Base-by-base conservation (phyloP, 176 grass and related monocot genomes). In the Olyra latifolia region DNA sequence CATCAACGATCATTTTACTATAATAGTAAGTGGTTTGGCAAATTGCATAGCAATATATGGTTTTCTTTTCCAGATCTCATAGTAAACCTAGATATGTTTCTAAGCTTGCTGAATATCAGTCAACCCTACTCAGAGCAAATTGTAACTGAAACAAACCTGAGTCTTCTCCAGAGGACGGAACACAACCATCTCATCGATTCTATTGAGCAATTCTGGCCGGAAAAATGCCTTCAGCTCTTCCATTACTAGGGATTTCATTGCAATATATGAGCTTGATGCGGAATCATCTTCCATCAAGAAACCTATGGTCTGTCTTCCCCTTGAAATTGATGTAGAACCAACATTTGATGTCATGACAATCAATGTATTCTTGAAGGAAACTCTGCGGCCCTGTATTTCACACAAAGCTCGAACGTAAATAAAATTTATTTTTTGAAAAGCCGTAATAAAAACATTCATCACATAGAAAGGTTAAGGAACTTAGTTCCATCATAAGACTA, bases 351-450 rank as follows among this genome's bases (percentile, higher is more conserved):
- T 99, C 96, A 99, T 95, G 67, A 95, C 88, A 91, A 99, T 95
- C 84, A 95, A 93, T 52, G 96, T 93, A 47, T 99, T 99, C 42
- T 93, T 99, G 88, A 99, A 99, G n/a, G 96, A 95, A 91, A 99
- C 88, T 70, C 66, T 93, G 25, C 92, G 92, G 45, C 96, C 96
- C 96, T 99, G 81, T 65, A 93, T 15, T 82, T 50, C 22, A 88
- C 46, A 81, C 28, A 78, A 90, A 42, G 44, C 24, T 63, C 16
- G 38, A 79, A 65, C 64, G 76, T 69, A 77, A 86, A 57, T 66
- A 22, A 78, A 79, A 35, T 3, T 3, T 4, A 35, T 35, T 35
- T 35, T 35, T 35, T 35, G 32, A 35, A 35, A 35, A 35, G 32
- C 5, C 4, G 5, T 35, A 35, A 35, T 35, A 35, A 35, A 88